Conservation (phyloP, 495 filamentous ascomycete genomes). For the Bacidia gigantensis region DNA sequence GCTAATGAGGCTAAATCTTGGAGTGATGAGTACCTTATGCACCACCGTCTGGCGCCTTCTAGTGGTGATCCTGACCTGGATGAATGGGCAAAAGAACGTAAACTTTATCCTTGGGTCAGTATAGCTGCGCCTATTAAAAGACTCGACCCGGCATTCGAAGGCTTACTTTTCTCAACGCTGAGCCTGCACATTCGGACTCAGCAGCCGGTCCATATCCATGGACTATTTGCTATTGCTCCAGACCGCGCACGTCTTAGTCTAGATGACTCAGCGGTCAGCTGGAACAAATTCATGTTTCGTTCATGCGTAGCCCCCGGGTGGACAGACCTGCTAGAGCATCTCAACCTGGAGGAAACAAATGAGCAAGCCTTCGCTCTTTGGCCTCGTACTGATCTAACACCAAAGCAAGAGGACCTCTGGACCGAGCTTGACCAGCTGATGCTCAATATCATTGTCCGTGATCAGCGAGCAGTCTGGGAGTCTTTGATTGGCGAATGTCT, state of each 20-base stretch:
- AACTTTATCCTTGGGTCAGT: conserved; percentile 29
- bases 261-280: conserved; percentile 19
- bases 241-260: conserved; percentile 24
- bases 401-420: conserved; percentile 9
- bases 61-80: conserved; percentile 15
- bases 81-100: conserved; percentile 23
- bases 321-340: conserved; percentile 10
- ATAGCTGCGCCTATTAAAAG: conserved; percentile 24
- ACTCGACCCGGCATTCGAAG: conserved; percentile 5
- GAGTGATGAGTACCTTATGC: conserved; percentile 16
- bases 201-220: conserved; percentile 31
- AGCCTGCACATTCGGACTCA: conserved; percentile 26
- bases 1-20: neutral
- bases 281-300: conserved; percentile 28
- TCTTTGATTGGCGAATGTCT: conserved; percentile 7
- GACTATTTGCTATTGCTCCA: conserved; percentile 27
- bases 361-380: conserved; percentile 7
- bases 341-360: neutral
- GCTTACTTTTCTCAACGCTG: conserved; percentile 27
- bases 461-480: conserved; percentile 9
- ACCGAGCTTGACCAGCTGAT: conserved; percentile 1
- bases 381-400: conserved; percentile 6
- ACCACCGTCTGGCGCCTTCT: conserved; percentile 19
- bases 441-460: neutral
- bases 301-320: conserved; percentile 23